phyloP scores from a whole-genome alignment of 345 rosid species.

The Dovyalis caffra region DNA sequence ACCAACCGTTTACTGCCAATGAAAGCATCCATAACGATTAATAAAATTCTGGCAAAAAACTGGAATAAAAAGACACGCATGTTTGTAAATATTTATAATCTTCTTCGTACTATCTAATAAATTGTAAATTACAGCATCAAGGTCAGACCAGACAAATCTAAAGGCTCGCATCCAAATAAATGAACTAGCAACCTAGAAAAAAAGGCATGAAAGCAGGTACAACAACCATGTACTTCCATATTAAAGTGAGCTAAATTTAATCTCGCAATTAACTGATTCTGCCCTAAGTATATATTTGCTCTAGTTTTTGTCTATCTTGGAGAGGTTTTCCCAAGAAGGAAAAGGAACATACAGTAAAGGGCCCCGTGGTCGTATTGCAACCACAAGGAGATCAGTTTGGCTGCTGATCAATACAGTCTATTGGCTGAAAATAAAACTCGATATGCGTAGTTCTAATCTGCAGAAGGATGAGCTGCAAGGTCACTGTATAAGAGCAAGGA shows the following conservation, averaged over 20 bases:
- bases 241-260: not conserved
- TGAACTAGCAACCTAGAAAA: not conserved
- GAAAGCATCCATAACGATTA: not conserved
- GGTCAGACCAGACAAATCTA: not conserved
- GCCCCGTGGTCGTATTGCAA: conserved; percentile 44
- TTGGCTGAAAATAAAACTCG: too few species aligned
- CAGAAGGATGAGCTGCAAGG: not conserved
- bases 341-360: conserved; percentile 4
- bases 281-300: conserved; percentile 2
- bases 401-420: not conserved
- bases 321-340: not conserved
- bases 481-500: not conserved
- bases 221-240: not conserved
- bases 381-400: not conserved
- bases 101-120: not conserved
- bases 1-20: too few species aligned
- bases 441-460: not conserved
- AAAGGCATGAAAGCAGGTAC: not conserved
- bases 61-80: not conserved
- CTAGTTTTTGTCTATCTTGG: not conserved
- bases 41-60: not conserved
- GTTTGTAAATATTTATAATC: not conserved
- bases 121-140: not conserved
- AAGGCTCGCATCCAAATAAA: not conserved
- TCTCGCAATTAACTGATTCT: not conserved